phyloP scores from a whole-genome alignment of 495 filamentous ascomycete species.

The Cercophora samala region DNA sequence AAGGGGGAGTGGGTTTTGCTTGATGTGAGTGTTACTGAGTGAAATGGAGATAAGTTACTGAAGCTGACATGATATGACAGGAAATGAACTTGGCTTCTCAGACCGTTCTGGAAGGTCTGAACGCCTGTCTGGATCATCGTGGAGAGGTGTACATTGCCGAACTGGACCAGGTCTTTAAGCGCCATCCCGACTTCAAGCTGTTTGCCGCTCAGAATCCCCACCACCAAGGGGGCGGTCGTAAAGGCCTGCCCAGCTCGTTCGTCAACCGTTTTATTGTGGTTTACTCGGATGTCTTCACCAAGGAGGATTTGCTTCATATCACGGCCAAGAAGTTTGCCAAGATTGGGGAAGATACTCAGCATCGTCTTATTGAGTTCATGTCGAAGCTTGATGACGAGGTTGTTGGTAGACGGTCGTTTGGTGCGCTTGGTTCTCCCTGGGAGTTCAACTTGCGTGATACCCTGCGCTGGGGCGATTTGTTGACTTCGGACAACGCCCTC shows the following conservation, averaged over 20 bases:
- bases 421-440: conserved; percentile 84
- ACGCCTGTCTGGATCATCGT: conserved; percentile 95
- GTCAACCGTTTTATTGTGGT: conserved; percentile 98
- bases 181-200: conserved; percentile 82
- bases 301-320: conserved; percentile 77
- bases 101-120: conserved; percentile 93
- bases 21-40: conserved; percentile 46
- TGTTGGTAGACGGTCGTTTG: conserved; percentile 61
- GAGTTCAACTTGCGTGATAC: conserved; percentile 96
- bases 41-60: too few species aligned
- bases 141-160: conserved; percentile 95
- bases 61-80: conserved; percentile 17
- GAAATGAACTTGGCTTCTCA: conserved; percentile 99
- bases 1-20: conserved; percentile 91
- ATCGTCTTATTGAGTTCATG: conserved; percentile 74
- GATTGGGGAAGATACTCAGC: conserved; percentile 52
- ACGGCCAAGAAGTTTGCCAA: conserved; percentile 70
- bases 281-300: conserved; percentile 82
- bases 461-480: conserved; percentile 79
- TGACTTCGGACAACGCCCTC: conserved; percentile 54
- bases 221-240: conserved; percentile 92
- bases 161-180: conserved; percentile 85
- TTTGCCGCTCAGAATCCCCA: conserved; percentile 98
- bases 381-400: conserved; percentile 69
- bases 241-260: conserved; percentile 92